Evolutionary conservation across 768 basidiomycete genomes (phyloP).

Genomic region (Russula griseocarnosa): DNA sequence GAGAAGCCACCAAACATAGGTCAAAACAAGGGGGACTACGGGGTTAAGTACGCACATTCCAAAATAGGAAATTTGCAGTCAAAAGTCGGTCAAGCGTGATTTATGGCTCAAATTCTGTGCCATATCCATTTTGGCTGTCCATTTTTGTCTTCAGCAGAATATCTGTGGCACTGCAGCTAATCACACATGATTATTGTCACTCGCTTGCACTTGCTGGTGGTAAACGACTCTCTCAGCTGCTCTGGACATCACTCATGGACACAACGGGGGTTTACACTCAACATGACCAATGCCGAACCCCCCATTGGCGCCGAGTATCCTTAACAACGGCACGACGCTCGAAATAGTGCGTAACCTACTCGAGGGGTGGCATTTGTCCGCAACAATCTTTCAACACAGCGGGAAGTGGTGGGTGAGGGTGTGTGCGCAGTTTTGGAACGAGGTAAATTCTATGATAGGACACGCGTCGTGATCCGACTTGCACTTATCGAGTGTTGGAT

Average conservation of each 20-base stretch:
- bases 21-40: too few relatives aligned
- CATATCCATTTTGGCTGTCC: too few relatives aligned
- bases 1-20: too few relatives aligned
- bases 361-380: slow-evolving; percentile 34
- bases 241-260: slow-evolving; percentile 64
- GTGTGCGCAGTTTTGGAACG: slow-evolving; percentile 39
- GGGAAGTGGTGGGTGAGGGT: slow-evolving; percentile 38
- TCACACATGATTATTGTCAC: slow-evolving; percentile 67
- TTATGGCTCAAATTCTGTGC: too few relatives aligned
- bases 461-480: not conserved
- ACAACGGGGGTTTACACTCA: slow-evolving; percentile 49
- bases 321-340: slow-evolving; percentile 27
- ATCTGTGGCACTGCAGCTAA: too few relatives aligned
- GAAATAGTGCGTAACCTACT: slow-evolving; percentile 30
- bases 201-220: slow-evolving; percentile 66
- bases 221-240: slow-evolving; percentile 49
- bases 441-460: slow-evolving; percentile 33
- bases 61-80: too few relatives aligned
- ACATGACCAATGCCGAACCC: slow-evolving; percentile 60
- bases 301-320: slow-evolving; percentile 35
- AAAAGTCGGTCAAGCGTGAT: too few relatives aligned
- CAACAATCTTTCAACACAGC: slow-evolving; percentile 33
- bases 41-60: too few relatives aligned
- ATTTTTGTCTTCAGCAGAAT: too few relatives aligned
- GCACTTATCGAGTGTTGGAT: slow-evolving; percentile 21